Evolutionary conservation across 2,329 filamentous ascomycete genomes (phyloP), one percentile per base, ranked within the genome.

Genomic region (Alternaria metachromatica): DNA sequence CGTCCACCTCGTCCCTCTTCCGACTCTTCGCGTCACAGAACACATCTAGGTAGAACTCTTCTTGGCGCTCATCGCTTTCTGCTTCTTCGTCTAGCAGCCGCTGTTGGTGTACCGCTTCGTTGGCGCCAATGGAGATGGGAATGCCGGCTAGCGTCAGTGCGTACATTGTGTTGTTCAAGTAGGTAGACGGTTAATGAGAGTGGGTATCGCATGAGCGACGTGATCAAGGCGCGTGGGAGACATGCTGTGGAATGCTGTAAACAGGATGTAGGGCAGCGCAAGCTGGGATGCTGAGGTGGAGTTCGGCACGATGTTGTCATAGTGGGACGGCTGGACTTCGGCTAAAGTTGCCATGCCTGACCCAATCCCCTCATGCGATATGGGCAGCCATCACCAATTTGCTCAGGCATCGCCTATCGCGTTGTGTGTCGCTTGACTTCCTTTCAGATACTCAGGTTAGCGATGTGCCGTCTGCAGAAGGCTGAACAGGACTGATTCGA

Each of bases 31-130:
- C 76, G 37, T 82, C 81, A 63, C 84, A 82, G 60, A 72, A 81
- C 15, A 84, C 81, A 65, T 85, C 82, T n/a, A 86, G 66, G 60
- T 83, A 80, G 74, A 86, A 86, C 53, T 84, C 84, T 30, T 82
- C 78, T 76, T 84, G 83, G 18, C 83, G 84, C 21, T 81, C 80
- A 56, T 83, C 80, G 28, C 82, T 81, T 46, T 82, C 80, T 26
- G 82, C 81, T 72, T 85, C 83, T 63, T 82, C 81, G 64, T 85
- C 83, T 33, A 82, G 77, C 33, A 84, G 78, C 60, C 81, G 78
- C 61, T 85, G 83, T 63, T 85, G 80, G 25, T 80, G 79, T 15
- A 86, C 82, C 54, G 83, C 84, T 79, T 86, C 82, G 43, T 82
- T 82, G 25, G 85, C 82, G 69, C 84, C 84, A 11, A 84, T 82